phyloP scores from a whole-genome alignment of 2,329 filamentous ascomycete species.

The Epichloe coenophiala region DNA sequence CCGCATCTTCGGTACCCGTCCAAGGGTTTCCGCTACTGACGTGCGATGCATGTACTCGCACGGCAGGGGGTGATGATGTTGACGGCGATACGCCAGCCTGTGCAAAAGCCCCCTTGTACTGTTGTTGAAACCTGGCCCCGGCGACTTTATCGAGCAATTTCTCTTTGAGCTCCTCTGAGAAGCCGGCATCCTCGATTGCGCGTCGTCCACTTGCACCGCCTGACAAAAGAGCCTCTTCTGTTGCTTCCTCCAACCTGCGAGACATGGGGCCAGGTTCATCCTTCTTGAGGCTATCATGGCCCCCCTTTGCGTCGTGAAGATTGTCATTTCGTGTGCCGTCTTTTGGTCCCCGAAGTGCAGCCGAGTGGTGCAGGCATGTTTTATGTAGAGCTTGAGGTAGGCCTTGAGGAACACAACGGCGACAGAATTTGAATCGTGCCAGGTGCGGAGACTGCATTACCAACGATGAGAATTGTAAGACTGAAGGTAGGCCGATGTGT shows the following conservation, averaged over 20 bases:
- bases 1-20: constrained; percentile 61
- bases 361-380: not conserved
- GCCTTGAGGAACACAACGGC: not conserved
- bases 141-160: constrained; percentile 43
- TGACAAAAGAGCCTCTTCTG: constrained; percentile 46
- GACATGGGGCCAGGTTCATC: constrained; percentile 33
- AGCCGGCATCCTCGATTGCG: constrained; percentile 48
- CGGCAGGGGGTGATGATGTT: constrained; percentile 45
- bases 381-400: not conserved
- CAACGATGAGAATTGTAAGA: not conserved
- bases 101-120: constrained; percentile 33
- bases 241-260: constrained; percentile 46
- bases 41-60: constrained; percentile 48
- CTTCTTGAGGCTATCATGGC: not conserved
- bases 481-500: too few relatives aligned
- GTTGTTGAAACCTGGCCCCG: constrained; percentile 38
- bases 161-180: constrained; percentile 49
- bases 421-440: not conserved
- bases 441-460: constrained; percentile 1
- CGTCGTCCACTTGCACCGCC: constrained; percentile 46
- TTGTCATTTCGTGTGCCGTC: not conserved
- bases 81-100: constrained; percentile 35
- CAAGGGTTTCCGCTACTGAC: constrained; percentile 56
- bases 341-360: not conserved
- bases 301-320: not conserved